phyloP scores from a whole-genome alignment of 1,139 yeast species.

The Tardiomyces depauwii region DNA sequence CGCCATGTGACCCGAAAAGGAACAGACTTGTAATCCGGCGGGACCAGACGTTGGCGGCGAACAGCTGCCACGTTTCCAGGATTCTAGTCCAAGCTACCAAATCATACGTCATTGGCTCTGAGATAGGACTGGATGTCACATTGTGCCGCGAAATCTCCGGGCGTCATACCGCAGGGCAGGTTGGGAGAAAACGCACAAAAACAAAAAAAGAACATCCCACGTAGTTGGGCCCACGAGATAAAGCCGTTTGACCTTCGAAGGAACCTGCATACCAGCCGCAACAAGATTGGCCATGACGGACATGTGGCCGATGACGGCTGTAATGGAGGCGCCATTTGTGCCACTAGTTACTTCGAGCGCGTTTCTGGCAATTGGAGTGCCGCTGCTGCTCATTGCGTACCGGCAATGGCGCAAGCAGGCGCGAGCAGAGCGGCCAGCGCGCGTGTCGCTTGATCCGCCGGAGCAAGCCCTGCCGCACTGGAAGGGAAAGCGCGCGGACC shows the following conservation, averaged over 20 bases:
- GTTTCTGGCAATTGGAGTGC: constrained; percentile 3
- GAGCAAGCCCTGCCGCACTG: constrained; percentile 84
- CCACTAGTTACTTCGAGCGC: neutral
- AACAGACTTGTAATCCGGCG: too few species aligned
- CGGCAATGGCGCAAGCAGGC: constrained; percentile 2
- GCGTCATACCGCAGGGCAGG: too few species aligned
- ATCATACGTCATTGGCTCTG: too few species aligned
- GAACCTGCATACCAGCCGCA: too few species aligned
- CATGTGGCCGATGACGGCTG: neutral
- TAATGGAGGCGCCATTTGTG: neutral
- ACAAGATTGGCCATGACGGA: neutral
- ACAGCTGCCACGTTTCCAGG: too few species aligned
- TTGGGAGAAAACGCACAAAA: too few species aligned
- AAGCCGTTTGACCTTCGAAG: neutral
- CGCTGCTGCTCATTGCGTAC: constrained; percentile 5
- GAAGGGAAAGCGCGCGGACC: constrained; percentile 75
- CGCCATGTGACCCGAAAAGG: too few species aligned
- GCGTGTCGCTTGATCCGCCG: constrained; percentile 46
- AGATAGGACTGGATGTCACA: too few species aligned
- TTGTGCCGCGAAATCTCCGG: too few species aligned
- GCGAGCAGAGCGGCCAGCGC: constrained; percentile 8
- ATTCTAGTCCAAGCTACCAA: too few species aligned
- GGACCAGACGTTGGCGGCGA: too few species aligned
- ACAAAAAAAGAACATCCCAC: too few species aligned
- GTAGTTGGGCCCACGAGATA: constrained; percentile 1